phyloP scores from a whole-genome alignment of 805 yeast genomes.

The Pichia scutulata region DNA sequence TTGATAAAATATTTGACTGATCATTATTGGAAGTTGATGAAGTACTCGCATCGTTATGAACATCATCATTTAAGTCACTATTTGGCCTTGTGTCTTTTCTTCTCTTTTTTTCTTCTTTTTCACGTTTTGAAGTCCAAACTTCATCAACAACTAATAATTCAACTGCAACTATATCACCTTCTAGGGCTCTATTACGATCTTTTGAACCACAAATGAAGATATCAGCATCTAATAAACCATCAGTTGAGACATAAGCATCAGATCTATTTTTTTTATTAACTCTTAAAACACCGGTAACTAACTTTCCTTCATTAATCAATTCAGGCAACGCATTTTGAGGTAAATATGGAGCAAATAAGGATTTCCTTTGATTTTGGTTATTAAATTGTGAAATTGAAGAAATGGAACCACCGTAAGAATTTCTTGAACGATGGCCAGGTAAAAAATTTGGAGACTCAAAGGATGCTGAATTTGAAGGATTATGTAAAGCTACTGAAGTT shows the following conservation, averaged over 20 bases:
- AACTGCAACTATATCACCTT: constrained; percentile 94
- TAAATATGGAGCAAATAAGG: constrained; percentile 90
- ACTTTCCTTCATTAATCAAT: constrained; percentile 77
- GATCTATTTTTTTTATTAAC: constrained; percentile 95
- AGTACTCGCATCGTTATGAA: constrained; percentile 75
- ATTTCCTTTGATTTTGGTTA: constrained; percentile 47
- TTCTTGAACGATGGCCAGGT: constrained; percentile 64
- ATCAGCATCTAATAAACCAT: constrained; percentile 92
- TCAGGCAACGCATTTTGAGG: constrained; percentile 92
- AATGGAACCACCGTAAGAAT: constrained; percentile 61
- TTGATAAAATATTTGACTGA: constrained; percentile 8
- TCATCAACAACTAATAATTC: constrained; percentile 93
- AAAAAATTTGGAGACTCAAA: constrained; percentile 36
- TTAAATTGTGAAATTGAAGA: constrained; percentile 39
- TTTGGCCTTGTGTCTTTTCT: constrained; percentile 35
- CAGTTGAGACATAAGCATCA: constrained; percentile 97
- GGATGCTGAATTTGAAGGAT: constrained; percentile 4
- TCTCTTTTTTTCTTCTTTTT: constrained; percentile 94
- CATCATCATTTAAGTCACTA: constrained; percentile 50
- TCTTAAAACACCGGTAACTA: constrained; percentile 86
- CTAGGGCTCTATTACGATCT: constrained; percentile 95
- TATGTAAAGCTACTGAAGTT: constrained; percentile 17
- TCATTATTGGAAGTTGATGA: constrained; percentile 17
- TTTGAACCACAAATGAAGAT: constrained; percentile 97
- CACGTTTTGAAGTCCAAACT: constrained; percentile 94